Conservation (phyloP, 345 rosid species). For the Ricinus communis region DNA sequence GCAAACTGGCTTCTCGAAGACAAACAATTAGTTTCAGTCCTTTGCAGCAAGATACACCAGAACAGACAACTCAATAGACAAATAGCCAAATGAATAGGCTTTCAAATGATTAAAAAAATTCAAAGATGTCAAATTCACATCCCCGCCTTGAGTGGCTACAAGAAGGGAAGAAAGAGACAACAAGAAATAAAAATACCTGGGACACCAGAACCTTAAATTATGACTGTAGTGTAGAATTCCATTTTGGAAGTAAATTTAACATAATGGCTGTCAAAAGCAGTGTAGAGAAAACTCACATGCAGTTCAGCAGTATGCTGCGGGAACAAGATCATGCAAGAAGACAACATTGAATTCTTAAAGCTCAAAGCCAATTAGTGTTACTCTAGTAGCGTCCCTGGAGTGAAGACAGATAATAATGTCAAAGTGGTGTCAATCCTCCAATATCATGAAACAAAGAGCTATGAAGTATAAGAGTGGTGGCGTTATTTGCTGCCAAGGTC, state of each 20-base stretch:
- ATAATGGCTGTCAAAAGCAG: background rate
- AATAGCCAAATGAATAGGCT: background rate
- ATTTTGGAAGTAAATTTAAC: background rate
- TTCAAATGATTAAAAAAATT: constrained; percentile 5
- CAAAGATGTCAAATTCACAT: background rate
- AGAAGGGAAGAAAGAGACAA: background rate
- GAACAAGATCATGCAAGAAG: background rate
- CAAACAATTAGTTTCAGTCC: background rate
- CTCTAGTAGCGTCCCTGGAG: background rate
- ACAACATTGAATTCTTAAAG: too few species aligned
- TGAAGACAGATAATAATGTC: background rate
- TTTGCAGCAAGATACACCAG: background rate
- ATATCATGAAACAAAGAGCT: background rate
- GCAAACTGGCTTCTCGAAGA: background rate
- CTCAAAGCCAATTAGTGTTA: too few species aligned
- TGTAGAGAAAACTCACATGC: background rate
- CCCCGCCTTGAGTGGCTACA: background rate
- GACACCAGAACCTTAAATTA: too few species aligned
- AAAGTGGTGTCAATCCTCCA: background rate
- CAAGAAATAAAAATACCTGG: background rate
- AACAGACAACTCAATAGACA: background rate
- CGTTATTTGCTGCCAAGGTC: background rate
- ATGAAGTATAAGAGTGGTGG: background rate
- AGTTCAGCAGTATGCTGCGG: background rate
- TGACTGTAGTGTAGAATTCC: background rate